Evolutionary conservation across 2,329 filamentous ascomycete species (phyloP).

Genomic region (Beauveria caledonica): DNA sequence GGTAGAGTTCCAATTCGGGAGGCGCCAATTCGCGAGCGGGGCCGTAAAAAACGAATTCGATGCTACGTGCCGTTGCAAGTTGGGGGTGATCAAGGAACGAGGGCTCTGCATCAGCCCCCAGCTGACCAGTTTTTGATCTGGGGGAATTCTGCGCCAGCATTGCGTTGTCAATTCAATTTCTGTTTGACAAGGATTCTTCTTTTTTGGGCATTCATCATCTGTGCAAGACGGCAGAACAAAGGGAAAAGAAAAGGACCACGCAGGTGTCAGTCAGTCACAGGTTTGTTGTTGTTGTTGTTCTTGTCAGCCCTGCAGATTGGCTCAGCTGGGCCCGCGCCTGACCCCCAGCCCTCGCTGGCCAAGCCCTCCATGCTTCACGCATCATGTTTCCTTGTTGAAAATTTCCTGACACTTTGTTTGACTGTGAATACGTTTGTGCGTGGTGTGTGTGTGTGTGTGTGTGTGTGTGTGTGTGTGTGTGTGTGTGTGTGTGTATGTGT

Average conservation of each 20-base stretch:
- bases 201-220: neutral
- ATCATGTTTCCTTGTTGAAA: too few relatives aligned
- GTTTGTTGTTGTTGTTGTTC: neutral
- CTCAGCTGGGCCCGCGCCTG: constrained; percentile 12
- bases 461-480: too few relatives aligned
- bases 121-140: neutral
- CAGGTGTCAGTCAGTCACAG: neutral
- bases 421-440: neutral
- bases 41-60: neutral
- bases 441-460: neutral
- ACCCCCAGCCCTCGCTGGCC: constrained; percentile 10
- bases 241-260: neutral
- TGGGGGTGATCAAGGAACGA: neutral
- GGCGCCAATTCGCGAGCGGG: constrained; percentile 2
- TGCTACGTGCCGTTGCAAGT: constrained; percentile 4
- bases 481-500: too few relatives aligned
- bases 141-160: neutral
- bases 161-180: too few relatives aligned
- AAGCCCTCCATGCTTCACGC: neutral
- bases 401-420: too few relatives aligned
- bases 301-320: neutral
- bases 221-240: neutral
- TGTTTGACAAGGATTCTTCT: neutral
- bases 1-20: constrained; percentile 5
- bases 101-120: constrained; percentile 1